Base-by-base conservation (phyloP, 306 rosid genomes). In the Vicia sativa region DNA sequence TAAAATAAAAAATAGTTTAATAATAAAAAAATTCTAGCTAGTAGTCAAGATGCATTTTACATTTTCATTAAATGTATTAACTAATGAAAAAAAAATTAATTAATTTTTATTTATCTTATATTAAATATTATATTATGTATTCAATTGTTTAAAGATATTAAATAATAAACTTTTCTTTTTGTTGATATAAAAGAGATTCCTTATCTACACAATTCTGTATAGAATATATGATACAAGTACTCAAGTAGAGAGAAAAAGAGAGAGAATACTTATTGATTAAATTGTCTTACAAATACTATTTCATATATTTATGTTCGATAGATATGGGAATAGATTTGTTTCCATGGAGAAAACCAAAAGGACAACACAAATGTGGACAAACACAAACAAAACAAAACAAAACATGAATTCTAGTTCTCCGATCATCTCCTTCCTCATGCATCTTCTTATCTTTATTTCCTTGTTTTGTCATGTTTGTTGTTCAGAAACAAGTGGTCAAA, bases 361-460 rank as follows among this genome's bases (percentile, higher is more conserved):
- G 72, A 83, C 92, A 79, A 74, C 63, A 54, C 55, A 77, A 77
- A 82, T 81, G 85, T 67, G 79, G 72, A 71, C 89, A 81, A 80
- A 41, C 11, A 11, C 28, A 62, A 68, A 25, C 31, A 60, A 60
- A 60, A 25, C 31, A 60, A 60, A 60, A 25, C 71, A 86, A 77
- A 77, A 78, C 80, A 89, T 89, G 96, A 82, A 87, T 77, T 80
- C 75, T 71, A 75, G 81, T 74, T 78, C 67, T 58, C 65, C 87
- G 70, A 68, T 77, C 78, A 65, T 81, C 64, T 73, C 85, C 39
- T 18, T 66, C 48, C 73, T 89, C 73, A 76, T 83, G 69, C 83
- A 73, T 72, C 78, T 83, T 39, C 86, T 87, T 53, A 88, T 90
- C 63, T 73, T 85, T 70, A 84, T 79, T 64, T 79, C 85, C 57